A percentile compares a stretch with the other conserved stretches of the same genome.
Evolutionary conservation across 768 basidiomycete species (phyloP).

Genomic region (Psilocybe subaeruginosa): DNA sequence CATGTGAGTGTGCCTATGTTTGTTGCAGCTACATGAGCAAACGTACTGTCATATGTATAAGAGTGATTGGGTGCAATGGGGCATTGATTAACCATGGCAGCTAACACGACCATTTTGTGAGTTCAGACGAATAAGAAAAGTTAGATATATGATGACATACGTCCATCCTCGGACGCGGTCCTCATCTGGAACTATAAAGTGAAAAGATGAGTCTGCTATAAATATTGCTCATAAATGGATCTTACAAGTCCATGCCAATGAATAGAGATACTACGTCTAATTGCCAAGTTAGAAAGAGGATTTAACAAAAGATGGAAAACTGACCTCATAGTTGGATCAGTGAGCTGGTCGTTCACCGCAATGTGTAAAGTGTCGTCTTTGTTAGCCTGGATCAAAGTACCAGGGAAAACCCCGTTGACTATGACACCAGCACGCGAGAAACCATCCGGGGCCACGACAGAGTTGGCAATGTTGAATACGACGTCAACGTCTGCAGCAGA

Average conservation of each 20-base stretch:
- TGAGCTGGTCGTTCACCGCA: constrained; percentile 32
- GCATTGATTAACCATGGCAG: constrained; percentile 32
- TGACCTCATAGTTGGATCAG: constrained; percentile 34
- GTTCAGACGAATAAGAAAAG: background rate
- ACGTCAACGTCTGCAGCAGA: constrained; percentile 24
- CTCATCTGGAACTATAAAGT: constrained; percentile 39
- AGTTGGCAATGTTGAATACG: constrained; percentile 35
- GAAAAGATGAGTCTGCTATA: too few relatives aligned
- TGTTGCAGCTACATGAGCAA: too few relatives aligned
- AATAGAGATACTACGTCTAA: constrained; percentile 32
- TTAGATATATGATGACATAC: constrained; percentile 13
- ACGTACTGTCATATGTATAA: constrained; percentile 28
- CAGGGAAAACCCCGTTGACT: constrained; percentile 43
- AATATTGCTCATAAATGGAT: background rate
- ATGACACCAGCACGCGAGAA: constrained; percentile 39
- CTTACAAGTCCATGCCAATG: constrained; percentile 37
- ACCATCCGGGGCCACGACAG: constrained; percentile 46
- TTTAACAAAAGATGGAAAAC: background rate
- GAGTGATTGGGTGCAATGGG: constrained; percentile 31
- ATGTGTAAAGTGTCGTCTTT: constrained; percentile 39
- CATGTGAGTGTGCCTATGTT: background rate
- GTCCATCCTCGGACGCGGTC: constrained; percentile 49
- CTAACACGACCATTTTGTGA: background rate
- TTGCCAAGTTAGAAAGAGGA: too few relatives aligned
- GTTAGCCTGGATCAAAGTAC: constrained; percentile 39